These are phyloP conservation scores for Erigeron canadensis DNA, from an alignment of 129 eudicot species.

Conservation along the genomic window DNA sequence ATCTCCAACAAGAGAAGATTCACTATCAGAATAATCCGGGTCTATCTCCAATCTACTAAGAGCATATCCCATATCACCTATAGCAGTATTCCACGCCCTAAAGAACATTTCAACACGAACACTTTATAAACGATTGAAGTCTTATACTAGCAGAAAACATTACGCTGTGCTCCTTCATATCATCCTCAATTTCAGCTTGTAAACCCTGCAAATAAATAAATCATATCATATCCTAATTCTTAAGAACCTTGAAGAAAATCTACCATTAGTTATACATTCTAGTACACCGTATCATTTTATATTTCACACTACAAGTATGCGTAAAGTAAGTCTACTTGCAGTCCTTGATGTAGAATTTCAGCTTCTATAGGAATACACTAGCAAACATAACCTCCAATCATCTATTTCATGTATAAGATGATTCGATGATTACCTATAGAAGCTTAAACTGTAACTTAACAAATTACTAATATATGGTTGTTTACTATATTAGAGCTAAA, in stretches of 20 bases:
- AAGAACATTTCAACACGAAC: conserved; percentile 41
- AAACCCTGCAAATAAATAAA: conserved; percentile 33
- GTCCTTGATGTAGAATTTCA: conserved; percentile 11
- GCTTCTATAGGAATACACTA: not conserved
- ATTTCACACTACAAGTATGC: not conserved
- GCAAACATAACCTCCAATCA: not conserved
- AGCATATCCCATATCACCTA: conserved; percentile 68
- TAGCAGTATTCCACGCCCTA: conserved; percentile 36
- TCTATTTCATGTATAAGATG: not conserved
- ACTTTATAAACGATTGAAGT: conserved; percentile 6
- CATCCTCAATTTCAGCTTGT: conserved; percentile 22
- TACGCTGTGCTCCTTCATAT: conserved; percentile 31
- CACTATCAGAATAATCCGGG: conserved; percentile 48
- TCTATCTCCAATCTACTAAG: conserved; percentile 63
- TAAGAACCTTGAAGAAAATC: not conserved
- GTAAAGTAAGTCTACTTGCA: not conserved
- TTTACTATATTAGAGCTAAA: conserved; percentile 14
- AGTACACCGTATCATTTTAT: not conserved
- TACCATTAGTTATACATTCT: not conserved
- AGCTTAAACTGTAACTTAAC: conserved; percentile 12
- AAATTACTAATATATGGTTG: not conserved
- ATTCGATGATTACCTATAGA: conserved; percentile 6
- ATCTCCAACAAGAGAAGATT: conserved; percentile 35
- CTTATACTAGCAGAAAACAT: conserved; percentile 11
- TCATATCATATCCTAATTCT: conserved; percentile 17